Base-by-base conservation (phyloP, 1,139 yeast genomes). In the Blastobotrys niveus region DNA sequence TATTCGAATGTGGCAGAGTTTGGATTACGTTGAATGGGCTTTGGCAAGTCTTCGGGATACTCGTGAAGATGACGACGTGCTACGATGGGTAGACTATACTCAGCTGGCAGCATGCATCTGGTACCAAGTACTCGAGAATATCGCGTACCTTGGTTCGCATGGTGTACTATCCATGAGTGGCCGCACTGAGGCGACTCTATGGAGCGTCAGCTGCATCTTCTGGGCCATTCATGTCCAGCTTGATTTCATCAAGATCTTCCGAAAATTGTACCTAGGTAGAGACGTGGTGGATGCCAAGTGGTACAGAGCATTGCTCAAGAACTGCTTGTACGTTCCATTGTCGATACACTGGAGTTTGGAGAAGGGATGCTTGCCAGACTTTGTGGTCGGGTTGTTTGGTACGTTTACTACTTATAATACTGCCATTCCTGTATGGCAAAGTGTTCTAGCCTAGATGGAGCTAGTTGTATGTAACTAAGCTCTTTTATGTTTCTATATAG, bases 341-440 rank as follows among this genome's bases (percentile, higher is more conserved):
- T 65, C 73, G 2, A 53, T 66, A 34, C 74, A 69, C 51, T 69
- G 74, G 74, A 66, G 72, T 3, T 50, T 65, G n/a, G 62, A 60
- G 44, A 48, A 45, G 3, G 73, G 73, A 0, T 50, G 62, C 33
- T 48, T 67, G 31, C 50, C 52, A 21, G 65, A 64, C 21, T 49
- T 57, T 37, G 50, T 53, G 20, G 71, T 70, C 3, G 73, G 73
- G 1, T 46, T 61, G 24, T 51, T 69, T 34, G 73, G 73, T 5
- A 56, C 70, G 2, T 44, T 60, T 19, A 72, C 72, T 6, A 62
- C 58, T 4, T 48, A 51, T 14, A 56, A 60, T 4, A 46, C 44
- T 10, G 53, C 53, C 17, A 42, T 53, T n/a, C 59, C 60, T 10
- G 50, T 43, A 18, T 57, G 61, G 61, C 42, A 31, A 31, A 43